phyloP scores from a whole-genome alignment of 176 grass and related monocot genomes.

The Aegilops umbellulata region DNA sequence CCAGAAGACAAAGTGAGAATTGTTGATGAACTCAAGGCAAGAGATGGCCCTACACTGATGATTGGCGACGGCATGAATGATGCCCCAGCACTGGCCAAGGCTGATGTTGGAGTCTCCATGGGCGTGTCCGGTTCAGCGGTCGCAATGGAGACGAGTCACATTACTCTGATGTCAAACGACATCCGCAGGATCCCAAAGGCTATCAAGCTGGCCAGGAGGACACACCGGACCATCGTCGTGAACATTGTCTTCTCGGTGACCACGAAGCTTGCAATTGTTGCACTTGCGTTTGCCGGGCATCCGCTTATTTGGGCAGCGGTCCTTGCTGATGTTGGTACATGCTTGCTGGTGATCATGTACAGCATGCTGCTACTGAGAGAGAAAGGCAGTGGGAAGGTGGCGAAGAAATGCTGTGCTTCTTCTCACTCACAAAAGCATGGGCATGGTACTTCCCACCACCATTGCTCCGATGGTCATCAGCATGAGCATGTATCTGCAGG shows the following conservation, averaged over 20 bases:
- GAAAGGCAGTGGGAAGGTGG: constrained; percentile 34
- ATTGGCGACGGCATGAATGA: constrained; percentile 98
- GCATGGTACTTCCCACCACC: not conserved
- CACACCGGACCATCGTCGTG: constrained; percentile 54
- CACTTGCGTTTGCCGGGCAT: constrained; percentile 63
- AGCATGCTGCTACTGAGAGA: constrained; percentile 81
- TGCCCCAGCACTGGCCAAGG: constrained; percentile 82
- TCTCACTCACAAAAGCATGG: constrained; percentile 30
- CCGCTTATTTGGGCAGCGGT: constrained; percentile 94
- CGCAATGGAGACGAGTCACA: constrained; percentile 90
- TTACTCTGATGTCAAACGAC: constrained; percentile 97
- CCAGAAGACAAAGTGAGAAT: constrained; percentile 89
- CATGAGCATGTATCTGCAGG: constrained; percentile 25
- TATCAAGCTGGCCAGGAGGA: constrained; percentile 66
- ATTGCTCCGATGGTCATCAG: constrained; percentile 29
- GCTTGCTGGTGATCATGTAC: constrained; percentile 91
- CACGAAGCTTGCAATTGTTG: constrained; percentile 73
- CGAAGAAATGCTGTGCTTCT: constrained; percentile 32
- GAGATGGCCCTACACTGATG: constrained; percentile 73
- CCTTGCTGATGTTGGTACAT: constrained; percentile 96
- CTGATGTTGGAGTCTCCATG: constrained; percentile 93
- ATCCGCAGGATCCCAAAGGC: constrained; percentile 78
- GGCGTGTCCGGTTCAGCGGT: constrained; percentile 92
- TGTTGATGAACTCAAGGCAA: constrained; percentile 63
- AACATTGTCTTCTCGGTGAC: constrained; percentile 82